Percentiles rank a stretch among this genome's conserved stretches.
Evolutionary conservation across 2,329 filamentous ascomycete genomes (phyloP).

Genomic region (Balansia obtecta): DNA sequence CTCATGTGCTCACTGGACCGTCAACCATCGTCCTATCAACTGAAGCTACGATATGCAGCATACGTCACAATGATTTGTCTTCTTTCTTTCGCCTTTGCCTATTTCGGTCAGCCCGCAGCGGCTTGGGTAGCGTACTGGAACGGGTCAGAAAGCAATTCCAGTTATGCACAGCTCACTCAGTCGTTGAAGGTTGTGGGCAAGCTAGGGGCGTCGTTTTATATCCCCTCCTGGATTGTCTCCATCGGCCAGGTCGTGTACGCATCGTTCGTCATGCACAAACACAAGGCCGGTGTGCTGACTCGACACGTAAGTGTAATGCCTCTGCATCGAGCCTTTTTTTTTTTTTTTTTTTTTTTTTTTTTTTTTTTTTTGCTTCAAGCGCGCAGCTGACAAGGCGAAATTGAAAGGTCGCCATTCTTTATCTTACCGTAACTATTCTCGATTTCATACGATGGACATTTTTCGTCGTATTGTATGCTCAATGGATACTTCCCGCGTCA

Average conservation of each 20-base stretch:
- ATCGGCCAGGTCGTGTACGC: conserved; percentile 5
- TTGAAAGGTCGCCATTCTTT: conserved; percentile 4
- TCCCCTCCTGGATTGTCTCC: conserved; percentile 5
- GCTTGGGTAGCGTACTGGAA: conserved; percentile 7
- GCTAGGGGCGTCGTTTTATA: conserved; percentile 5
- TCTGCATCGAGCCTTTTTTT: background rate
- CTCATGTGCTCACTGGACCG: conserved; percentile 4
- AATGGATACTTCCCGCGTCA: conserved; percentile 4
- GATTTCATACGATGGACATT: conserved; percentile 6
- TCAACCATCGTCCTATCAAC: conserved; percentile 3
- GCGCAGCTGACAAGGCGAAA: background rate
- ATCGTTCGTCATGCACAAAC: conserved; percentile 6
- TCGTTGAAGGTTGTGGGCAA: conserved; percentile 6
- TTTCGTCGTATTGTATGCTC: conserved; percentile 5
- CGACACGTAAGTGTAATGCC: conserved; percentile 2
- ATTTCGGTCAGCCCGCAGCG: conserved; percentile 6
- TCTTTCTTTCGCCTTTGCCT: background rate
- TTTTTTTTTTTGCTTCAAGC: no score
- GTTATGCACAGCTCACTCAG: conserved; percentile 6
- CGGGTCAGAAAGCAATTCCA: conserved; percentile 6
- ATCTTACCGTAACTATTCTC: conserved; percentile 2
- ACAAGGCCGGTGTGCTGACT: conserved; percentile 3
- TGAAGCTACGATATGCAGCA: conserved; percentile 1
- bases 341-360: no score
- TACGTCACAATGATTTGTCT: conserved; percentile 1